Evolutionary conservation across 257 asterid genomes (phyloP).

Genomic region (Nicotiana tabacum): DNA sequence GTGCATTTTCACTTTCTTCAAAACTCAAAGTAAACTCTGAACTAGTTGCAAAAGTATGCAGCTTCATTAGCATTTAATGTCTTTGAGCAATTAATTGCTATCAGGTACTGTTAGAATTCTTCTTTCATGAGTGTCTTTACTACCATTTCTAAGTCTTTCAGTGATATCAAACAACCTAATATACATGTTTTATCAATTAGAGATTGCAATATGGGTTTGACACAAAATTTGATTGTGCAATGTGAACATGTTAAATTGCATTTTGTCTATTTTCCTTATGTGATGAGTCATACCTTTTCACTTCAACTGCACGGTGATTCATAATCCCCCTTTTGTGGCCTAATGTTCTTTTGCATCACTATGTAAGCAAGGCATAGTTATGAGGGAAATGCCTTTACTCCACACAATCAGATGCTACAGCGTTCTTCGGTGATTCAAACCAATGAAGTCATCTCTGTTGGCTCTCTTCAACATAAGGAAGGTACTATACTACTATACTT

Average conservation of each 20-base stretch:
- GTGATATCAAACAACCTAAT: neutral
- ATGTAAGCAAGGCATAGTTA: constrained; percentile 33
- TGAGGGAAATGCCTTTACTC: constrained; percentile 29
- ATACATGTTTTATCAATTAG: neutral
- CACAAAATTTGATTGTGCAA: neutral
- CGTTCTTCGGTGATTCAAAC: constrained; percentile 32
- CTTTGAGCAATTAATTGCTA: neutral
- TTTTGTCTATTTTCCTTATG: neutral
- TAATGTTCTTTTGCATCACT: constrained; percentile 1
- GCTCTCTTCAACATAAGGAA: constrained; percentile 32
- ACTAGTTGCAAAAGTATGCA: neutral
- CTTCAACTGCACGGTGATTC: neutral
- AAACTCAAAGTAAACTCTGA: neutral
- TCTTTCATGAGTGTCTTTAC: neutral
- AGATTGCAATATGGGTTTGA: neutral
- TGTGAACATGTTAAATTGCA: neutral
- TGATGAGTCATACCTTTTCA: constrained; percentile 1
- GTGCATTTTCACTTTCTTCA: neutral
- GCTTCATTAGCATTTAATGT: neutral
- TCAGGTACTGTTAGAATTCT: neutral
- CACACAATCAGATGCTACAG: constrained; percentile 27
- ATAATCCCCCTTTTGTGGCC: neutral
- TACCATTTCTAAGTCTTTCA: neutral
- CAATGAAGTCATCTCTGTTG: constrained; percentile 22
- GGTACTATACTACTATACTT: constrained; percentile 29